Evolutionary conservation across 2,329 filamentous ascomycete genomes (phyloP).

Genomic region (Amphichorda felina): DNA sequence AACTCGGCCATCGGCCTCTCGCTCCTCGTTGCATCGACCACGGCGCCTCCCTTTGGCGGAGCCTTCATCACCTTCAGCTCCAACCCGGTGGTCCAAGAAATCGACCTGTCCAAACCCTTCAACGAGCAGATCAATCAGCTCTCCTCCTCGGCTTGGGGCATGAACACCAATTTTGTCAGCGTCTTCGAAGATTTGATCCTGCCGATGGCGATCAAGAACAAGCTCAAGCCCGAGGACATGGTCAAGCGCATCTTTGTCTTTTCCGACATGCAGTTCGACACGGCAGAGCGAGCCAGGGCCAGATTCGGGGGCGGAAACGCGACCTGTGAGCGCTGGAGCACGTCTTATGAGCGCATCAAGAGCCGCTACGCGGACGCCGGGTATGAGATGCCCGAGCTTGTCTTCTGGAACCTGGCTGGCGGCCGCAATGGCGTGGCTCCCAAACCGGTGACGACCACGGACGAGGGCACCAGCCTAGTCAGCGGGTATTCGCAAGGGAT

Average conservation of each 20-base stretch:
- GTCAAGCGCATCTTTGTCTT: conserved; percentile 50
- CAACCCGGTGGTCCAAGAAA: conserved; percentile 23
- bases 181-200: conserved; percentile 43
- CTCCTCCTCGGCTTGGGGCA: conserved; percentile 18
- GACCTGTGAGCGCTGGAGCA: conserved; percentile 19
- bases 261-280: conserved; percentile 48
- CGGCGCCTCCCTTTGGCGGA: conserved; percentile 38
- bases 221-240: conserved; percentile 43
- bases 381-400: conserved; percentile 45
- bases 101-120: conserved; percentile 26
- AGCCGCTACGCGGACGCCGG: conserved; percentile 30
- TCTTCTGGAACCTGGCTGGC: conserved; percentile 48
- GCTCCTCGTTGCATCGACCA: conserved; percentile 40
- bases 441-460: conserved; percentile 34
- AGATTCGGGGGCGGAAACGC: accelerated
- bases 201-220: conserved; percentile 36
- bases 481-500: conserved; percentile 44
- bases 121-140: conserved; percentile 27
- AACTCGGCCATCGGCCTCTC: conserved; percentile 44
- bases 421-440: conserved; percentile 19
- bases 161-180: conserved; percentile 38
- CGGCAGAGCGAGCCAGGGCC: conserved; percentile 14
- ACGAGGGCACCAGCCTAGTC: conserved; percentile 35
- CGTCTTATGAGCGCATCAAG: conserved; percentile 38
- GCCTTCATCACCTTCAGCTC: conserved; percentile 42